phyloP scores from a whole-genome alignment of 2,329 filamentous ascomycete genomes.

The Colletotrichum musae region DNA sequence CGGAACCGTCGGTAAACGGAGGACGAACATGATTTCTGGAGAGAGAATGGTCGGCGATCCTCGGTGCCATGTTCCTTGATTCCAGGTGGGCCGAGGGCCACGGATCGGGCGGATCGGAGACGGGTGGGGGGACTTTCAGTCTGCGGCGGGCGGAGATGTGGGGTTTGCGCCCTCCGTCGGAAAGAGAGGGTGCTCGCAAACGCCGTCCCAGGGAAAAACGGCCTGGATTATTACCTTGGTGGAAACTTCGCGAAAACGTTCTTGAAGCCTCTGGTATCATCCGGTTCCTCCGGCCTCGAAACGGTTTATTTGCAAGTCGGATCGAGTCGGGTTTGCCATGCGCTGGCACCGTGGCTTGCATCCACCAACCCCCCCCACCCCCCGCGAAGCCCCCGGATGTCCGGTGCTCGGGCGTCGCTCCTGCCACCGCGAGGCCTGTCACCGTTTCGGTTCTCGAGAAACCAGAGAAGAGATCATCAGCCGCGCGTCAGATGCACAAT shows the following conservation, averaged over 20 bases:
- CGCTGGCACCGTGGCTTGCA: no score
- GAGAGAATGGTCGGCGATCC: constrained; percentile 2
- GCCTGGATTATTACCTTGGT: no score
- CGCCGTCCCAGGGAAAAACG: not conserved
- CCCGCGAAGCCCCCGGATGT: not conserved
- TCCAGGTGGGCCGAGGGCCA: not conserved
- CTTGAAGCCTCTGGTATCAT: no score
- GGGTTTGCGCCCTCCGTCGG: constrained; percentile 10
- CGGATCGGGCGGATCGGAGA: constrained; percentile 11
- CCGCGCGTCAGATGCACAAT: constrained; percentile 13
- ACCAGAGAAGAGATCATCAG: not conserved
- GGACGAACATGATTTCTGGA: no score
- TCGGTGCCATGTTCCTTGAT: constrained; percentile 1
- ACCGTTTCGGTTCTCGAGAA: not conserved
- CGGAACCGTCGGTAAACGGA: not conserved
- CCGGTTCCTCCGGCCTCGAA: no score
- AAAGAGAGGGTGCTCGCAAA: not conserved
- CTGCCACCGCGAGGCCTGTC: constrained; percentile 8
- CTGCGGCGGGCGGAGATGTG: constrained; percentile 14
- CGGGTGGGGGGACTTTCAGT: not conserved
- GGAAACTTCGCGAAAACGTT: no score
- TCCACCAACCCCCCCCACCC: no score
- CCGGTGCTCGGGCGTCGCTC: constrained; percentile 28
- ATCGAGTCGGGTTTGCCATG: no score
- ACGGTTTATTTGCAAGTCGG: no score